A percentile compares a stretch with the other conserved stretches of the same genome.
These are phyloP conservation scores for Rhinocladiella similis DNA, from an alignment of 2,329 filamentous ascomycete species.

Conservation along the genomic window DNA sequence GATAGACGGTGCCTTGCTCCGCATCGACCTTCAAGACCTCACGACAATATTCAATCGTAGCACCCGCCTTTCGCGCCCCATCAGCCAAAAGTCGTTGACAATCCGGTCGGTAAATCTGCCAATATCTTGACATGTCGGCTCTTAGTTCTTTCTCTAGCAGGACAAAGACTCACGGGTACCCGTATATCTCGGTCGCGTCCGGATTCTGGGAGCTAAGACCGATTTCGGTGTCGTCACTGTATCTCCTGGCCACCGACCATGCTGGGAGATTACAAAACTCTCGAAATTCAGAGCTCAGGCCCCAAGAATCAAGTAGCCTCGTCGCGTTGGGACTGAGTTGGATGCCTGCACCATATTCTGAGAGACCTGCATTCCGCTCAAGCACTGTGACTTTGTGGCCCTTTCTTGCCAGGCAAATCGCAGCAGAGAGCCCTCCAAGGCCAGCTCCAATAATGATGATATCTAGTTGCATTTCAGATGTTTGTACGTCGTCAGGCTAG, in stretches of 20 bases:
- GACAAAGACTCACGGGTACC: conserved; percentile 14
- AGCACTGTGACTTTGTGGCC: conserved; percentile 32
- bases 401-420: conserved; percentile 29
- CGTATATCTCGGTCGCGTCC: conserved; percentile 27
- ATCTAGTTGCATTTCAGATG: too few relatives aligned
- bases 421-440: conserved; percentile 32
- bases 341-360: conserved; percentile 28
- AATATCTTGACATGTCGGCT: conserved; percentile 5
- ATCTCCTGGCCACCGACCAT: conserved; percentile 38
- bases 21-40: conserved; percentile 7
- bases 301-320: conserved; percentile 23
- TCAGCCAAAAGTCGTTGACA: conserved; percentile 34
- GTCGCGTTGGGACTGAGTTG: conserved; percentile 28
- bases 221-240: conserved; percentile 35
- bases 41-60: conserved; percentile 9
- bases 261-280: conserved; percentile 33
- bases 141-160: not conserved
- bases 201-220: conserved; percentile 35
- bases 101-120: conserved; percentile 37
- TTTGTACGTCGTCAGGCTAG: too few relatives aligned
- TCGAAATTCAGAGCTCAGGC: conserved; percentile 13
- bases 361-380: conserved; percentile 27
- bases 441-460: conserved; percentile 32
- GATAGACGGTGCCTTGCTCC: not conserved
- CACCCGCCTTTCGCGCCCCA: conserved; percentile 26